phyloP scores from a whole-genome alignment of 805 yeast species.

The baker's yeast (Saccharomyces cerevisiae) region DNA sequence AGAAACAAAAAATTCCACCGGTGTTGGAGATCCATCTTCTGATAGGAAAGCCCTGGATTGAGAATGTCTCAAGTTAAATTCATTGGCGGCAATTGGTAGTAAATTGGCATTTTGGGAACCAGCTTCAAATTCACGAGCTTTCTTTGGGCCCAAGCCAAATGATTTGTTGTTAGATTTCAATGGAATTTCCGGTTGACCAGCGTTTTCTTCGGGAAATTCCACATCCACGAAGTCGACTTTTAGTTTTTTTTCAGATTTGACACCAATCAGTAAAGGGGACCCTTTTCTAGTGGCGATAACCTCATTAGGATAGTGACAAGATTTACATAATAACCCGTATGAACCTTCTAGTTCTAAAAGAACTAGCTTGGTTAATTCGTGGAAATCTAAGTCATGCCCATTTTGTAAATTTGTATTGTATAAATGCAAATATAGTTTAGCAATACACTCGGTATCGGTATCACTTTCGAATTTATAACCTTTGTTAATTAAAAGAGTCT shows the following conservation, averaged over 20 bases:
- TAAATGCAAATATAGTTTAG: slow-evolving; percentile 85
- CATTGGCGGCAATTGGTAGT: slow-evolving; percentile 50
- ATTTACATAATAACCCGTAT: slow-evolving; percentile 88
- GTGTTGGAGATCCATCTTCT: slow-evolving; percentile 87
- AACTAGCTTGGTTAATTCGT: slow-evolving; percentile 86
- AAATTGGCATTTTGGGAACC: slow-evolving; percentile 18
- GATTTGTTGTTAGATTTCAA: neutral
- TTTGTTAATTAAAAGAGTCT: slow-evolving; percentile 67
- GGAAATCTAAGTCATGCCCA: slow-evolving; percentile 76
- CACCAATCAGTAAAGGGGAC: slow-evolving; percentile 94
- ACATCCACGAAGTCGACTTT: slow-evolving; percentile 98
- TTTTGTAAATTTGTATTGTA: slow-evolving; percentile 69
- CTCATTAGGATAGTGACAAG: slow-evolving; percentile 89
- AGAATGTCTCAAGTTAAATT: slow-evolving; percentile 61
- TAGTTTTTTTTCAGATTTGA: slow-evolving; percentile 87
- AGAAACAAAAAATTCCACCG: slow-evolving; percentile 90
- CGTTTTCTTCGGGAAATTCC: slow-evolving; percentile 73
- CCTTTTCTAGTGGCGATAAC: slow-evolving; percentile 96
- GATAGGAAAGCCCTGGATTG: slow-evolving; percentile 95
- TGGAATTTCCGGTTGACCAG: slow-evolving; percentile 29
- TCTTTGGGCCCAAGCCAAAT: neutral
- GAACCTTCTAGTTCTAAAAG: slow-evolving; percentile 93
- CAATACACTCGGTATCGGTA: slow-evolving; percentile 97
- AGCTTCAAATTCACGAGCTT: neutral
- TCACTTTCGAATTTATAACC: slow-evolving; percentile 83